Conservation (phyloP, 164 flowering plant genomes). For the Chimonanthus salicifolius region DNA sequence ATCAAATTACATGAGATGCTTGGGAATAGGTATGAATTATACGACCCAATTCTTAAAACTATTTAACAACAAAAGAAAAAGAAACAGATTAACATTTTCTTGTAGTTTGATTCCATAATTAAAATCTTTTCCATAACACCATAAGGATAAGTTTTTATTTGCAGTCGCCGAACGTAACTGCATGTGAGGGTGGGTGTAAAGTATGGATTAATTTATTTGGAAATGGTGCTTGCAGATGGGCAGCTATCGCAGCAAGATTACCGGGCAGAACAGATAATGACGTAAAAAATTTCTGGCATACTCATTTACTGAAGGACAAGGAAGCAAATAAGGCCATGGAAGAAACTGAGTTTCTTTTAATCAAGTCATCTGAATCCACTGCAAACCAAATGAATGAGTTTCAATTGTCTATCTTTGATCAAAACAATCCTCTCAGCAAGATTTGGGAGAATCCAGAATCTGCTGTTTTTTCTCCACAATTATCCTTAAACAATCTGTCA, state of each 20-base stretch:
- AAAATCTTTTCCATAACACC: not conserved
- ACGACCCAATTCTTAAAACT: not conserved
- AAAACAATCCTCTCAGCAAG: not conserved
- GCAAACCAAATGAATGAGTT: not conserved
- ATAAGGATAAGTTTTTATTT: not conserved
- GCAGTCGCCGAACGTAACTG: not conserved
- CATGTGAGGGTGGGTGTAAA: too few relatives aligned
- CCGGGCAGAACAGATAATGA: conserved; percentile 63
- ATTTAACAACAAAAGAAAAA: not conserved
- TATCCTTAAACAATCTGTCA: not conserved
- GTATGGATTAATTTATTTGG: too few relatives aligned
- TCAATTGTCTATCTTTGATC: not conserved
- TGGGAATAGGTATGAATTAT: conserved; percentile 40
- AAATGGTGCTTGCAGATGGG: conserved; percentile 26
- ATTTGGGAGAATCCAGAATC: not conserved
- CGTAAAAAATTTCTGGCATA: conserved; percentile 59
- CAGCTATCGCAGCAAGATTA: conserved; percentile 44
- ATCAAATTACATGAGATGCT: conserved; percentile 41
- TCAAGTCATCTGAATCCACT: not conserved
- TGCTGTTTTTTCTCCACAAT: not conserved
- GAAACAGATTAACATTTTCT: not conserved
- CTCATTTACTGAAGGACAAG: conserved; percentile 39
- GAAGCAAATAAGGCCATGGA: conserved; percentile 3
- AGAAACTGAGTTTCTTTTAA: not conserved
- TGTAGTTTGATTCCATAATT: too few relatives aligned